Evolutionary conservation across 805 yeast genomes (phyloP).

Genomic region (Jamesozyma gamospora): DNA sequence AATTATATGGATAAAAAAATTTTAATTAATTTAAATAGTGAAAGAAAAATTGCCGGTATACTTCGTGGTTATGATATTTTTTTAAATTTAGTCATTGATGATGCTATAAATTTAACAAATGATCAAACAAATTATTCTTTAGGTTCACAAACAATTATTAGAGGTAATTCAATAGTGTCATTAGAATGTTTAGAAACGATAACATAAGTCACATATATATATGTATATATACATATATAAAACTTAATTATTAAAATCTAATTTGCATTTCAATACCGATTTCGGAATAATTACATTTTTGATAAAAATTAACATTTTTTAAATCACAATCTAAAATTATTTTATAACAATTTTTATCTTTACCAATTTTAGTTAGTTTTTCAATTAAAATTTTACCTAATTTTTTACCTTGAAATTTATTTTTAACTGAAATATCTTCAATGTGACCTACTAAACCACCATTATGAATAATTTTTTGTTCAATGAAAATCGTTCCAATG

Average conservation of each 20-base stretch:
- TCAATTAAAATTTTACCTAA: slow-evolving; percentile 63
- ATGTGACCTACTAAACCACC: slow-evolving; percentile 87
- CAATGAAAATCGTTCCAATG: slow-evolving; percentile 73
- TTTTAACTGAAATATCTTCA: slow-evolving; percentile 82
- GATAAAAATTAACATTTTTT: slow-evolving; percentile 75
- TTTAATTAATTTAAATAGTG: slow-evolving; percentile 65
- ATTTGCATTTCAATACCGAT: slow-evolving; percentile 64
- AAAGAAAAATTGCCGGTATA: slow-evolving; percentile 68
- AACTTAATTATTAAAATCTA: slow-evolving; percentile 1
- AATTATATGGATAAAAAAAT: slow-evolving; percentile 70
- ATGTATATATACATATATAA: not conserved
- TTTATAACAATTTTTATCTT: slow-evolving; percentile 66
- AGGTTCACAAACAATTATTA: slow-evolving; percentile 56
- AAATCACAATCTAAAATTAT: slow-evolving; percentile 81
- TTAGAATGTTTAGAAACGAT: slow-evolving; percentile 41
- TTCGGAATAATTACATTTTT: slow-evolving; percentile 67
- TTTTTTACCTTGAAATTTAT: slow-evolving; percentile 70
- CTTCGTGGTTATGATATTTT: slow-evolving; percentile 81
- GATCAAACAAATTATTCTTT: slow-evolving; percentile 44
- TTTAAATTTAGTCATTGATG: slow-evolving; percentile 60
- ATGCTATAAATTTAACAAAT: slow-evolving; percentile 51
- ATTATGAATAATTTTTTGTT: slow-evolving; percentile 71
- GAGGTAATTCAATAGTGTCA: slow-evolving; percentile 72
- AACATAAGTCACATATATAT: not conserved
- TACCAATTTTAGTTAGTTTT: slow-evolving; percentile 50